A percentile compares a stretch with the other conserved stretches of the same genome.
Evolutionary conservation across 495 filamentous ascomycete species (phyloP).

Genomic region (Lindgomyces ingoldianus): DNA sequence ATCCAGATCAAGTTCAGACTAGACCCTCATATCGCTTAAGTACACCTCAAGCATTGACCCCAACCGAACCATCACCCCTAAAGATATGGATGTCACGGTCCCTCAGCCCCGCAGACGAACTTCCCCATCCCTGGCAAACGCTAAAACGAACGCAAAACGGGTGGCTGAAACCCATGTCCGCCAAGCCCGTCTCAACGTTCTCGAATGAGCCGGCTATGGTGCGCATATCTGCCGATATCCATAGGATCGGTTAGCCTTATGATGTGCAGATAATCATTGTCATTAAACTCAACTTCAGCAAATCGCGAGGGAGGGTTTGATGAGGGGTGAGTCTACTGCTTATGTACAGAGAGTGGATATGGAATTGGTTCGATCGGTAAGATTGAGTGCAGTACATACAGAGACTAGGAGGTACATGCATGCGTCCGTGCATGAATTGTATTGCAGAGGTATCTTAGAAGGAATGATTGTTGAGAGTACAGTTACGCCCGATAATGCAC

Average conservation of each 20-base stretch:
- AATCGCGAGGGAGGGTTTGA: background rate
- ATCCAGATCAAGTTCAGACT: no score
- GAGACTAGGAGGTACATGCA: no score
- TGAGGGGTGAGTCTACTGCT: background rate
- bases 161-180: background rate
- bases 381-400: no score
- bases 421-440: no score
- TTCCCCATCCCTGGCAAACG: background rate
- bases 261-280: conserved; percentile 1
- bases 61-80: no score
- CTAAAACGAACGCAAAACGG: background rate
- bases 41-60: conserved; percentile 6
- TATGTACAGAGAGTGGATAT: background rate
- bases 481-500: no score
- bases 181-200: background rate
- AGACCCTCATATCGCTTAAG: conserved; percentile 8
- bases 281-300: background rate
- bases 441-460: background rate
- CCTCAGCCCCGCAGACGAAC: conserved; percentile 5
- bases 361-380: no score
- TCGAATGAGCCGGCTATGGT: background rate
- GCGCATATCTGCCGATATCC: conserved; percentile 13
- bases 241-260: background rate
- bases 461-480: background rate
- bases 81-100: no score